These are phyloP conservation scores for Metschnikowia chrysomelidarum DNA, from an alignment of 805 yeast species.

Conservation along the genomic window DNA sequence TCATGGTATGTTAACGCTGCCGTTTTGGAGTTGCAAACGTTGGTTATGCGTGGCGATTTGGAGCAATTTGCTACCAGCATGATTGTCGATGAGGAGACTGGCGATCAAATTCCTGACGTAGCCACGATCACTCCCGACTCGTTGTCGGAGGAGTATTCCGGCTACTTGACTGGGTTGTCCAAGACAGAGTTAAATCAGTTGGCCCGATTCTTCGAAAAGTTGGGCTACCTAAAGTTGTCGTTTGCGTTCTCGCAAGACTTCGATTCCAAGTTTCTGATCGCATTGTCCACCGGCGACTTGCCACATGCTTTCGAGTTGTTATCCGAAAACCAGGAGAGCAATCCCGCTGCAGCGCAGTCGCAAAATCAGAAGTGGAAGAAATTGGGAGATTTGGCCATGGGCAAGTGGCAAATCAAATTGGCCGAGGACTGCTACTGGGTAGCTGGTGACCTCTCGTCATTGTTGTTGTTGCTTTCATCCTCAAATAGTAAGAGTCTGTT, in stretches of 20 bases:
- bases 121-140: constrained; percentile 50
- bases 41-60: constrained; percentile 90
- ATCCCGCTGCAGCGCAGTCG: constrained; percentile 44
- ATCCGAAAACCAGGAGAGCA: constrained; percentile 34
- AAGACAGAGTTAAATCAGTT: constrained; percentile 70
- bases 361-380: constrained; percentile 73
- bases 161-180: constrained; percentile 55
- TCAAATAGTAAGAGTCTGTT: constrained; percentile 67
- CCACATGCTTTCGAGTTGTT: constrained; percentile 60
- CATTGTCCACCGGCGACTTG: constrained; percentile 73
- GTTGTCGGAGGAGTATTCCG: constrained; percentile 49
- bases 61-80: constrained; percentile 51
- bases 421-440: constrained; percentile 78
- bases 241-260: constrained; percentile 76
- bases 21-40: constrained; percentile 93
- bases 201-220: constrained; percentile 91
- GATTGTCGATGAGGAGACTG: constrained; percentile 36
- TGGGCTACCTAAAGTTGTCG: constrained; percentile 84
- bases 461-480: constrained; percentile 79
- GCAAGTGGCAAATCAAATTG: constrained; percentile 72
- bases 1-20: constrained; percentile 80
- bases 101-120: constrained; percentile 38
- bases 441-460: constrained; percentile 79
- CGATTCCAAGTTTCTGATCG: constrained; percentile 90
- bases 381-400: constrained; percentile 83